Percentiles rank a stretch among this genome's conserved stretches.
Evolutionary conservation across 1,284 basidiomycete genomes (phyloP).

Genomic region (Moniliophthora roreri): DNA sequence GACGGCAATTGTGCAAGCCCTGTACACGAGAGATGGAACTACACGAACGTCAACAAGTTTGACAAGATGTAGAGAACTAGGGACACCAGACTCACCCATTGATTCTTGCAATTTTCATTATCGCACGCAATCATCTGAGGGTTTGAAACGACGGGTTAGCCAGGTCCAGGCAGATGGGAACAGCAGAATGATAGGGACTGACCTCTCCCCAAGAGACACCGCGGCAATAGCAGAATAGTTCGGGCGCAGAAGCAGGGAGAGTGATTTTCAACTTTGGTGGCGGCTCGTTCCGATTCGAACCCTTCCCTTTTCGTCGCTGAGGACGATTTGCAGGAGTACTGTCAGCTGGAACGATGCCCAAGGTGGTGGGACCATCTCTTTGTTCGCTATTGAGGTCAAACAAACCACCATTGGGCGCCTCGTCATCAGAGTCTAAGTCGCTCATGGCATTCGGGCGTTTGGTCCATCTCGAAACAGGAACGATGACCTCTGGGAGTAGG

Average conservation of each 20-base stretch:
- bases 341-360: conserved; percentile 8
- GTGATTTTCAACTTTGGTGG: conserved; percentile 37
- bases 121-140: conserved; percentile 85
- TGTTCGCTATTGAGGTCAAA: not conserved
- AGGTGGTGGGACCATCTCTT: conserved; percentile 13
- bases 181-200: conserved; percentile 60
- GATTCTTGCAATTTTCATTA: conserved; percentile 58
- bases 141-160: conserved; percentile 9
- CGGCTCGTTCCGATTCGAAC: conserved; percentile 17
- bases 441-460: conserved; percentile 40
- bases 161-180: conserved; percentile 37
- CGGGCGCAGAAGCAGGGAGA: conserved; percentile 28
- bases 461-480: conserved; percentile 43
- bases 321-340: conserved; percentile 7
- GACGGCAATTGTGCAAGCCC: conserved; percentile 61
- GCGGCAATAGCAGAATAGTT: conserved; percentile 11
- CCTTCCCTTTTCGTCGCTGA: conserved; percentile 14
- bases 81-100: conserved; percentile 63
- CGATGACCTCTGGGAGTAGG: conserved; percentile 57
- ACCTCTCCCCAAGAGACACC: conserved; percentile 10
- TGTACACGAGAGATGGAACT: conserved; percentile 79
- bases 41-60: not conserved
- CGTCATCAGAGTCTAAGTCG: conserved; percentile 39
- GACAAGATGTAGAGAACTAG: conserved; percentile 8
- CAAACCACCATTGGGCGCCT: conserved; percentile 10